phyloP scores from a whole-genome alignment of 176 grass and related monocot genomes.

The Eragrostis nindensis region DNA sequence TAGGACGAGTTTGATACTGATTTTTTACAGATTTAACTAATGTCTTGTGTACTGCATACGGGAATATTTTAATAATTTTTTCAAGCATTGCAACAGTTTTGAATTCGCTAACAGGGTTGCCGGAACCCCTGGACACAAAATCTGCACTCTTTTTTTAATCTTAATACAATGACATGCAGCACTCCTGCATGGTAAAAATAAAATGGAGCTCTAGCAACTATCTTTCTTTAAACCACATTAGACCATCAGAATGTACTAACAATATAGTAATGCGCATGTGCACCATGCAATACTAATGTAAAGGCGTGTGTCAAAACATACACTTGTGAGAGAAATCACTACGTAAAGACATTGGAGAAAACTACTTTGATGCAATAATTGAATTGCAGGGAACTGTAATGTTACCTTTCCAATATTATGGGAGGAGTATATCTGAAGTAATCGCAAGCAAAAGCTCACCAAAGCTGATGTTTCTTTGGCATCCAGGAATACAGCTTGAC shows the following conservation, averaged over 20 bases:
- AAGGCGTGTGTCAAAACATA: neutral
- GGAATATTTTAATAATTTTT: too few relatives aligned
- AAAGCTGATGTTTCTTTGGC: conserved; percentile 88
- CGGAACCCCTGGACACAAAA: too few relatives aligned
- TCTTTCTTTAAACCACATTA: conserved; percentile 31
- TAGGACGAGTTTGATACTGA: too few relatives aligned
- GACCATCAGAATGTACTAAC: neutral
- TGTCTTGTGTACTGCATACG: too few relatives aligned
- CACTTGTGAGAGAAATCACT: neutral
- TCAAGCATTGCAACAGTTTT: too few relatives aligned
- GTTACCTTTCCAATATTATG: conserved; percentile 96
- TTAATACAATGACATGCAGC: neutral
- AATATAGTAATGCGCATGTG: neutral
- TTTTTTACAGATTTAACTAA: too few relatives aligned
- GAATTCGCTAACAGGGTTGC: too few relatives aligned
- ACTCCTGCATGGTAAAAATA: neutral
- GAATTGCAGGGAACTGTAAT: conserved; percentile 3
- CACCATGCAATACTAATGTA: conserved; percentile 34
- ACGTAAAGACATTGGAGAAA: conserved; percentile 2
- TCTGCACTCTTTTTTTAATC: neutral
- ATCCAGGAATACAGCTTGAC: conserved; percentile 89
- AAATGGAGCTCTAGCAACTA: conserved; percentile 19
- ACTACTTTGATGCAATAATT: neutral
- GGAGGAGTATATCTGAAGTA: conserved; percentile 93
- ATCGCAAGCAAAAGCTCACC: conserved; percentile 84